Conservation (phyloP, 2,329 filamentous ascomycete genomes). For the Scedosporium minutisporum region DNA sequence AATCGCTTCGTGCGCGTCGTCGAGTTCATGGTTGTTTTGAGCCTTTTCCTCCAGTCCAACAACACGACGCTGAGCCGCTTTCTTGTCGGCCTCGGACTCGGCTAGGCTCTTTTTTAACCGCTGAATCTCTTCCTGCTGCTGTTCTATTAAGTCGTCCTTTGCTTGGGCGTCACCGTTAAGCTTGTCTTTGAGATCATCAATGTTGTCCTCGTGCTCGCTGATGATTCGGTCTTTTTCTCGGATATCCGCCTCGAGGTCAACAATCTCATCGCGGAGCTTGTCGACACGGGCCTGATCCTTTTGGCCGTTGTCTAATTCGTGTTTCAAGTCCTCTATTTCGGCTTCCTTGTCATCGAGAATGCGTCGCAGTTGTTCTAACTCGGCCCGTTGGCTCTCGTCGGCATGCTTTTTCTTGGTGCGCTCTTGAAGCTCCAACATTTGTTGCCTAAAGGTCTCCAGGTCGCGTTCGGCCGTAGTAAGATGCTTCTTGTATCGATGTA, state of each 20-base stretch:
- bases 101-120: slow-evolving; percentile 38
- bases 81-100: slow-evolving; percentile 48
- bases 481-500: slow-evolving; percentile 78
- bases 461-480: slow-evolving; percentile 76
- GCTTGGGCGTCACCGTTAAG: slow-evolving; percentile 28
- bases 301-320: slow-evolving; percentile 47
- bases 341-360: slow-evolving; percentile 48
- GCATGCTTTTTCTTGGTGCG: slow-evolving; percentile 67
- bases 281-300: slow-evolving; percentile 50
- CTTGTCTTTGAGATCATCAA: slow-evolving; percentile 55
- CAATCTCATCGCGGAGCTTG: slow-evolving; percentile 62
- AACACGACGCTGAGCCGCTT: slow-evolving; percentile 40
- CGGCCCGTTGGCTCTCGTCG: slow-evolving; percentile 57
- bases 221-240: slow-evolving; percentile 67
- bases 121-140: slow-evolving; percentile 41
- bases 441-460: slow-evolving; percentile 71
- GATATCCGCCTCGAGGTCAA: slow-evolving; percentile 65
- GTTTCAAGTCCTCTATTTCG: slow-evolving; percentile 51
- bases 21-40: slow-evolving; percentile 35
- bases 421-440: slow-evolving; percentile 75
- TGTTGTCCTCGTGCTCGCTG: slow-evolving; percentile 64
- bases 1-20: slow-evolving; percentile 48
- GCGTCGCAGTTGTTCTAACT: slow-evolving; percentile 48
- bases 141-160: slow-evolving; percentile 49
- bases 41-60: slow-evolving; percentile 46